Base-by-base conservation (phyloP, 257 asterid genomes). In the Forsythia suspensa region DNA sequence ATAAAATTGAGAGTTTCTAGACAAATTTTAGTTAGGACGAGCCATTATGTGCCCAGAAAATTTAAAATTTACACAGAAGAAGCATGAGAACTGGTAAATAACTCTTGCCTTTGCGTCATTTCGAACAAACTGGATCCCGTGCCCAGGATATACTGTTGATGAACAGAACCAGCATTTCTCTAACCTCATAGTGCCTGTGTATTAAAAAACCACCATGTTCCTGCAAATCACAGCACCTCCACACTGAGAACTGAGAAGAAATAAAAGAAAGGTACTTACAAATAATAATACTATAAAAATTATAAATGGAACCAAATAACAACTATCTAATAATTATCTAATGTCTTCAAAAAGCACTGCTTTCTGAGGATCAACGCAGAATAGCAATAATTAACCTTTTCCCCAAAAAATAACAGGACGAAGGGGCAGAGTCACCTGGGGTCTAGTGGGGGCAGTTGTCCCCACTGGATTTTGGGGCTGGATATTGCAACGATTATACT, bases 121-220 rank as follows among this genome's bases (percentile, higher is more conserved):
- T 41, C 97, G 92, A 66, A 94, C 98, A 84, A 78, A 94, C 51
- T 94, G 98, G 74, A 94, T 94, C 40, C 96, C 98, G 68, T 94
- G 98, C 61, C 98, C 97, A 0, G 97, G 97, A 75, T 92, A 92
- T 8, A 92, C 20, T 3, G 92, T 90, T 36, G 97, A 92, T 77
- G 98, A 94, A 86, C 98, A 94, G 81, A 94, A 92, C 97, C 97
- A 94, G 76, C 98, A 94, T 42, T 92, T 94, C 79, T 94, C 98
- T 88, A 94, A 85, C 91, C 98, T 92, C 97, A 94, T 94, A 79
- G 83, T 73, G 77, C 69, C 46, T 57, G 74, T 75, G 41, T 48
- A 29, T 41, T 63, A 76, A 73, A 38, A 61, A 15, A 55, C 29
- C 20, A 77, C 78, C 48, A 80, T 79, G 73, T 67, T 18, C 77